Evolutionary conservation across 2,329 filamentous ascomycete species (phyloP).

Genomic region (Colletotrichum cereale): DNA sequence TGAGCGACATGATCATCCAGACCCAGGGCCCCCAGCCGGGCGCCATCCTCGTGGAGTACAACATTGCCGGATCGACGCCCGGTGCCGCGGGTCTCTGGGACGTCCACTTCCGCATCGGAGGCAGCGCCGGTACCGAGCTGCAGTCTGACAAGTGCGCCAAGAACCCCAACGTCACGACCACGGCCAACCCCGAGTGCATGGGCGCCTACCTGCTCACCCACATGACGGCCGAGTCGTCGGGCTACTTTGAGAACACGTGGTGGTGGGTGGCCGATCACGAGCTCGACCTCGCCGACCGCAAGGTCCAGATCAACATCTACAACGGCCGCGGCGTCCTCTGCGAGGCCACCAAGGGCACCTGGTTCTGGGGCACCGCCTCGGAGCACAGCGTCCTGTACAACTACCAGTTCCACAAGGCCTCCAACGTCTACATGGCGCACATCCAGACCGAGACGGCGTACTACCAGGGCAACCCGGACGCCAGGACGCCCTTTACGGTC

Average conservation of each 20-base stretch:
- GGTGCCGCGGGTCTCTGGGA: conserved; percentile 91
- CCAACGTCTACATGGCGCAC: conserved; percentile 83
- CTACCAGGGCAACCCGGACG: conserved; percentile 86
- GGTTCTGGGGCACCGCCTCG: conserved; percentile 83
- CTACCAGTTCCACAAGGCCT: conserved; percentile 84
- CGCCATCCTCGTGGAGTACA: conserved; percentile 93
- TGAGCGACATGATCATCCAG: conserved; percentile 87
- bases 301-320: conserved; percentile 84
- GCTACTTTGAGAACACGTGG: conserved; percentile 91
- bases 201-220: conserved; percentile 80
- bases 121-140: conserved; percentile 84
- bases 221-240: conserved; percentile 71
- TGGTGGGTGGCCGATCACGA: conserved; percentile 94
- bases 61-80: conserved; percentile 75
- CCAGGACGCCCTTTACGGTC: conserved; percentile 72
- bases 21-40: conserved; percentile 87
- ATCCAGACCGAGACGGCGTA: conserved; percentile 94
- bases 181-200: conserved; percentile 75
- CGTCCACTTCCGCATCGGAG: conserved; percentile 93
- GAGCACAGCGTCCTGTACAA: conserved; percentile 80
- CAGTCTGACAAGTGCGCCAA: conserved; percentile 85
- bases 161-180: conserved; percentile 73
- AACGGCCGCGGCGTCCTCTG: conserved; percentile 87
- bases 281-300: conserved; percentile 79
- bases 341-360: conserved; percentile 80